A percentile compares a stretch with the other conserved stretches of the same genome.
These are phyloP conservation scores for Mallotus repandus DNA, from an alignment of 441 rosid species.

Conservation along the genomic window DNA sequence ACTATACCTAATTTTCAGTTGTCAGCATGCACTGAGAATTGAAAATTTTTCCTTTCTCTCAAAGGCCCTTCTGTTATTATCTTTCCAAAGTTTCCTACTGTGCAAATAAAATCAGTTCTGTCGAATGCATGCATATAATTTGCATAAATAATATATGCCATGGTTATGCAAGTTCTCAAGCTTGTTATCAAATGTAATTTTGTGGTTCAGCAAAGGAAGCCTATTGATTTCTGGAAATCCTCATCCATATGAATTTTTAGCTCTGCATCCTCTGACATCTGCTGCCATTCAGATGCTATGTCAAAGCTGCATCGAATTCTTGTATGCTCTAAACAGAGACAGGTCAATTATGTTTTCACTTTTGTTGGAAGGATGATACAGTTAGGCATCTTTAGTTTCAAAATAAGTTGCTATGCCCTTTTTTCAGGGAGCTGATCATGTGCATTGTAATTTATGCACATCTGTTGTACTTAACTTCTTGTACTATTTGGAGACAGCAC, in stretches of 20 bases:
- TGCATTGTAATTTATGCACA: not conserved
- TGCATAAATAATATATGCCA: not conserved
- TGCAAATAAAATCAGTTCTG: not conserved
- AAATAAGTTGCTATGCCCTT: slow-evolving; percentile 1
- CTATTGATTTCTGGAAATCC: slow-evolving; percentile 58
- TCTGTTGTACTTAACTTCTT: not conserved
- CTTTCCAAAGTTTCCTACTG: not conserved
- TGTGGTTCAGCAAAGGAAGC: slow-evolving; percentile 53
- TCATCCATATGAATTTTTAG: slow-evolving; percentile 27
- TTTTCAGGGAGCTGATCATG: not conserved
- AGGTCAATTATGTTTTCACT: not conserved
- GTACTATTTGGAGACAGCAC: not conserved
- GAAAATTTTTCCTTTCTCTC: not conserved
- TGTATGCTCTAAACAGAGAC: not conserved
- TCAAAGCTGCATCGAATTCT: slow-evolving; percentile 4
- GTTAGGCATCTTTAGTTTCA: not conserved
- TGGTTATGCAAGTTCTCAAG: not conserved
- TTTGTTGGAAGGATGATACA: not conserved
- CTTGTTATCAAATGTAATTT: slow-evolving; percentile 10
- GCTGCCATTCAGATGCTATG: not conserved
- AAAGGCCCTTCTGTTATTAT: not conserved
- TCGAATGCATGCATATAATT: not conserved
- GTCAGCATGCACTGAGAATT: not conserved
- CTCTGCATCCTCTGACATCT: not conserved
- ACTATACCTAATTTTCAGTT: not conserved